Conservation (phyloP, 805 yeast species). For the Kodamaea hsintzibuensis region DNA sequence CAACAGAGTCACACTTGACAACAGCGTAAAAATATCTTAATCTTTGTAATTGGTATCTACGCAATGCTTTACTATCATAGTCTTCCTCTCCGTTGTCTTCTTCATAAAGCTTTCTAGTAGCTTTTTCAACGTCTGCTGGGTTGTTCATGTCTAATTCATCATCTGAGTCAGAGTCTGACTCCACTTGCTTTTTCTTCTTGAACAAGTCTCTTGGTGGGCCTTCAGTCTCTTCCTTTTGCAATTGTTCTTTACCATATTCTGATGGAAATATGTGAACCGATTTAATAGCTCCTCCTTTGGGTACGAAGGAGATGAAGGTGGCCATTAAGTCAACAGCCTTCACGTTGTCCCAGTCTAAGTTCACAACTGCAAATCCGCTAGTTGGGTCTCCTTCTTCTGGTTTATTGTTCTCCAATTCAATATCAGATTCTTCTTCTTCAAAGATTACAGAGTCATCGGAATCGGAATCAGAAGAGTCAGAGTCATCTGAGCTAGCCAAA, state of each 20-base stretch:
- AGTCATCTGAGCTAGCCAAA: constrained; percentile 30
- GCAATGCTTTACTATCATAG: constrained; percentile 77
- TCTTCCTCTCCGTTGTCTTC: constrained; percentile 84
- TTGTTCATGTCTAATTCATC: constrained; percentile 47
- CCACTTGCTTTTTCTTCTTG: constrained; percentile 39
- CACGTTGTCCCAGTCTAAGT: constrained; percentile 97
- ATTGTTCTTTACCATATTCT: constrained; percentile 88
- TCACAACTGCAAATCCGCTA: constrained; percentile 81
- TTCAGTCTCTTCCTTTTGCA: constrained; percentile 84
- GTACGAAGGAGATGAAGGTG: constrained; percentile 82
- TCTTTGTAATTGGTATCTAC: constrained; percentile 91
- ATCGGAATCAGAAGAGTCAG: constrained; percentile 35
- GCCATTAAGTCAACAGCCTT: constrained; percentile 85
- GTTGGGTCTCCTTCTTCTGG: constrained; percentile 92
- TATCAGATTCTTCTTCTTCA: constrained; percentile 52
- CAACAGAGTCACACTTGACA: constrained; percentile 73
- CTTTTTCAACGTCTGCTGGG: constrained; percentile 52
- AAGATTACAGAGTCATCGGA: constrained; percentile 45
- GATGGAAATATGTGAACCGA: constrained; percentile 81
- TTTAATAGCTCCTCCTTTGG: constrained; percentile 65
- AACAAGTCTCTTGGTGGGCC: constrained; percentile 93
- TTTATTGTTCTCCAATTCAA: constrained; percentile 54
- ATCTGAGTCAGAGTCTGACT: constrained; percentile 35
- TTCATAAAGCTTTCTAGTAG: constrained; percentile 70
- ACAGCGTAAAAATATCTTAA: constrained; percentile 92